Evolutionary conservation across 257 asterid species (phyloP), one percentile per base, ranked within the genome.

Genomic region (Gardenia jasminoides): DNA sequence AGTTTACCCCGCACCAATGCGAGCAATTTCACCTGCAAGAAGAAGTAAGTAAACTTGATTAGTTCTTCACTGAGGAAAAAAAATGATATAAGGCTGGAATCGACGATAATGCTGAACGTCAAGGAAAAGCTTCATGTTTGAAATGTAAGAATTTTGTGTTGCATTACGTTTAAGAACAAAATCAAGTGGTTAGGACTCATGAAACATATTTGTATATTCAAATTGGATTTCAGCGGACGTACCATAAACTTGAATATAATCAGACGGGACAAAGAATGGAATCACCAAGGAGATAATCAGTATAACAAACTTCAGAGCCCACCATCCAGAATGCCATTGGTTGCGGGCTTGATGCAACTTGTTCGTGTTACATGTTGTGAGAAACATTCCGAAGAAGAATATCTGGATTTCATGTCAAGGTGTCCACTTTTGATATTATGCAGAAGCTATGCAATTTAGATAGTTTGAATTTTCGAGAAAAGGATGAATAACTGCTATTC

Each of bases 1-100:
- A 76, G 78, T 80, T 89, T 93, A 93, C 99, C 99, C 99, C 87
- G 97, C 99, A 9, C 99, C 99, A 76, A 94, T 93, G 70, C 93
- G 97, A 82, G 97, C 91, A 64, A 90, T 83, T 88, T 93, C 99
- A 72, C 98, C 98, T 94, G 93, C 89, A 84, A 74, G 36, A 66
- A 44, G 59, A 72, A 69, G 76, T 22, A 16, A 54, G 26, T n/a
- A 13, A 10, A n/a, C 30, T 28, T 44, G 22, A 17, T n/a, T 31
- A 26, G 16, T 75, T 41, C 62, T 62, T 65, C n/a, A 65, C 36
- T 47, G 22, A 64, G 65, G 20, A 33, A 39, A 46, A 7, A 54
- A 9, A 36, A 17, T 28, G 24, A 77, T 19, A 28, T 50, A 39
- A n/a, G 70, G 24, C 24, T 15, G 6, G 61, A 59, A 19, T 64